Percentiles rank a stretch among this genome's conserved stretches.
phyloP scores from a whole-genome alignment of 441 rosid species.

The Biscutella auriculata region DNA sequence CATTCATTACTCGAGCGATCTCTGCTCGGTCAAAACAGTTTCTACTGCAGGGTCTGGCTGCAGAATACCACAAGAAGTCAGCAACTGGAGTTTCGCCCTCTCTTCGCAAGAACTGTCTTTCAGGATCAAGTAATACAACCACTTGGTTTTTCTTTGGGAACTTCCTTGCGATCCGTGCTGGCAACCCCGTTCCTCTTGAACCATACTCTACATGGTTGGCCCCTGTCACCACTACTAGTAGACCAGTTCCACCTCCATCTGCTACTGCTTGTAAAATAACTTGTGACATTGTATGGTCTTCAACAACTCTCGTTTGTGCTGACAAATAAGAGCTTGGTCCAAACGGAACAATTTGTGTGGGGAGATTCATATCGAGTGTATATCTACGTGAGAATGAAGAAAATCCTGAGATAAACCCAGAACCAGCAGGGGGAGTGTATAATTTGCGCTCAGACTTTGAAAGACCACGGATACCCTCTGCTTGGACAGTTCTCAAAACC shows the following conservation, averaged over 20 bases:
- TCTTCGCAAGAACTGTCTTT: slow-evolving; percentile 69
- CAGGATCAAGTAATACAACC: slow-evolving; percentile 81
- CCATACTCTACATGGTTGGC: slow-evolving; percentile 73
- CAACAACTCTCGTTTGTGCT: slow-evolving; percentile 77
- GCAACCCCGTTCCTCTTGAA: slow-evolving; percentile 74
- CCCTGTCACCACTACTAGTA: slow-evolving; percentile 76
- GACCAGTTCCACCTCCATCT: slow-evolving; percentile 45
- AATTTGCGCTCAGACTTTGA: slow-evolving; percentile 66
- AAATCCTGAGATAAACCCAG: slow-evolving; percentile 84
- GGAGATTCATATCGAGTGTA: slow-evolving; percentile 37
- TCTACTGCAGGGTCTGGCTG: slow-evolving; percentile 85
- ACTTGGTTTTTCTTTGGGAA: slow-evolving; percentile 77
- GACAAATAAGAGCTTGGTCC: slow-evolving; percentile 88
- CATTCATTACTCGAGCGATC: slow-evolving; percentile 95
- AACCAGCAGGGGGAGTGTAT: slow-evolving; percentile 85
- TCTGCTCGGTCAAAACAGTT: slow-evolving; percentile 97
- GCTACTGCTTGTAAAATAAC: slow-evolving; percentile 47
- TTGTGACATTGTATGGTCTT: slow-evolving; percentile 77
- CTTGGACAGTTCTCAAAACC: slow-evolving; percentile 82
- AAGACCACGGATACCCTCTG: slow-evolving; percentile 80
- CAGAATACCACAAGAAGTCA: slow-evolving; percentile 92
- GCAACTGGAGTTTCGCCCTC: slow-evolving; percentile 89
- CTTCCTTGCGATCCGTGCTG: slow-evolving; percentile 80
- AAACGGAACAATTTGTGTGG: slow-evolving; percentile 47
- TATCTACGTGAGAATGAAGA: slow-evolving; percentile 59